Evolutionary conservation across 495 filamentous ascomycete genomes (phyloP).

Genomic region (Alectoria sarmentosa): DNA sequence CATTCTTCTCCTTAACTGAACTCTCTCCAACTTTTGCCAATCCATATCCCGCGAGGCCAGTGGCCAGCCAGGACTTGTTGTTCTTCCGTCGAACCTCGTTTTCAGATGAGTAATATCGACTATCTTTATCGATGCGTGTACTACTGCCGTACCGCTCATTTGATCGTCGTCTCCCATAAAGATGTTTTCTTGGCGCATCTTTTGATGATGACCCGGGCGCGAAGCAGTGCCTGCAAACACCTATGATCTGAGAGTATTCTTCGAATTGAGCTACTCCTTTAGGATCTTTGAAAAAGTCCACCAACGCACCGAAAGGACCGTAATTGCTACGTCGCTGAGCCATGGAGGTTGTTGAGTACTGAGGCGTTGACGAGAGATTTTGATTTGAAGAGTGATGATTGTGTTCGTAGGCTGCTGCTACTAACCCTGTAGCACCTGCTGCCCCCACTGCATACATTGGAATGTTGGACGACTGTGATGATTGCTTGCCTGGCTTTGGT

Average conservation of each 20-base stretch:
- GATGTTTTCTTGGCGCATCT: conserved; percentile 60
- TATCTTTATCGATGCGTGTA: conserved; percentile 49
- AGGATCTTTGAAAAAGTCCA: conserved; percentile 60
- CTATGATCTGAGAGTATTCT: conserved; percentile 66
- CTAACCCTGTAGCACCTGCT: conserved; percentile 43
- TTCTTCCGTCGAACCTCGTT: conserved; percentile 44
- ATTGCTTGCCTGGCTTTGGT: conserved; percentile 32
- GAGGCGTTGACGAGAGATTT: conserved; percentile 8
- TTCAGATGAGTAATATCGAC: conserved; percentile 50
- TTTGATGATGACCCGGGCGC: conserved; percentile 51
- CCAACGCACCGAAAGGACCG: conserved; percentile 49
- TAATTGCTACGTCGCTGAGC: conserved; percentile 43
- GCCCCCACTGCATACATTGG: conserved; percentile 43
- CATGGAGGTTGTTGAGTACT: conserved; percentile 28
- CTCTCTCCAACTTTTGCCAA: conserved; percentile 43
- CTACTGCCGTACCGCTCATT: conserved; percentile 41
- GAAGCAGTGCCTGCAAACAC: conserved; percentile 63
- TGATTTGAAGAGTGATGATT: conserved; percentile 23
- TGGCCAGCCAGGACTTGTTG: conserved; percentile 46
- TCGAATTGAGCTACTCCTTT: conserved; percentile 65
- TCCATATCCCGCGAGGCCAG: conserved; percentile 42
- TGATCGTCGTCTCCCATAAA: conserved; percentile 42
- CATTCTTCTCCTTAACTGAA: conserved; percentile 42
- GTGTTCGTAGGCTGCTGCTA: conserved; percentile 26
- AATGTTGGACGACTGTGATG: conserved; percentile 35